Conservation (phyloP, 306 rosid species). For the Mimosa pudica region DNA sequence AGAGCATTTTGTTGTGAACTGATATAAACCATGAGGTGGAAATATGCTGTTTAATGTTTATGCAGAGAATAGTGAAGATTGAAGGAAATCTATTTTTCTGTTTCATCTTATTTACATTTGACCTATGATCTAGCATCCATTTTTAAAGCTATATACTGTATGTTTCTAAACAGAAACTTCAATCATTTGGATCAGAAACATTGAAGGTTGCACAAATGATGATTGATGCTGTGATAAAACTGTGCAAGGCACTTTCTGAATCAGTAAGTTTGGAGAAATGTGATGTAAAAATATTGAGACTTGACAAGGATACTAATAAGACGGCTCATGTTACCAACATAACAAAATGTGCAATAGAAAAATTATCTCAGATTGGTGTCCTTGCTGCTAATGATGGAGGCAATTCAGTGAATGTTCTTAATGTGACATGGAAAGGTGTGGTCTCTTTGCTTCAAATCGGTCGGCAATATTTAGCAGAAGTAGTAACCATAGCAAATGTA, state of each 20-base stretch:
- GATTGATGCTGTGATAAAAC: constrained; percentile 63
- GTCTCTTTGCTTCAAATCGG: constrained; percentile 86
- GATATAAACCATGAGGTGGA: neutral
- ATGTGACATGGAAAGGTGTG: constrained; percentile 91
- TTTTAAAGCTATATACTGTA: constrained; percentile 29
- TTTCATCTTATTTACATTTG: constrained; percentile 24
- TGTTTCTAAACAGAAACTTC: constrained; percentile 57
- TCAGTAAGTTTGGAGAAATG: constrained; percentile 47
- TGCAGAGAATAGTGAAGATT: neutral
- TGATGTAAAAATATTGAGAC: constrained; percentile 45
- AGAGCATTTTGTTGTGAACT: neutral
- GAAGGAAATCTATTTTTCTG: neutral
- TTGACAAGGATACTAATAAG: constrained; percentile 40
- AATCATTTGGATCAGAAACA: constrained; percentile 57
- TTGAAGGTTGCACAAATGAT: constrained; percentile 53
- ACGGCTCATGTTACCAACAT: constrained; percentile 56
- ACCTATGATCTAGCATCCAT: constrained; percentile 5
- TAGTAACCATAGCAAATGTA: constrained; percentile 54
- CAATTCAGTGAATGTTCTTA: constrained; percentile 73
- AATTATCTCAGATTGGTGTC: constrained; percentile 67
- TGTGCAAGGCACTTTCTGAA: constrained; percentile 60
- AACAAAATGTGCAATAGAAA: constrained; percentile 59
- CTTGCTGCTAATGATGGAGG: constrained; percentile 91
- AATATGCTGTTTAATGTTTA: neutral
- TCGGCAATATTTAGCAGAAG: constrained; percentile 45